Evolutionary conservation across 257 asterid genomes (phyloP).

Genomic region (Solanum sejunctum): DNA sequence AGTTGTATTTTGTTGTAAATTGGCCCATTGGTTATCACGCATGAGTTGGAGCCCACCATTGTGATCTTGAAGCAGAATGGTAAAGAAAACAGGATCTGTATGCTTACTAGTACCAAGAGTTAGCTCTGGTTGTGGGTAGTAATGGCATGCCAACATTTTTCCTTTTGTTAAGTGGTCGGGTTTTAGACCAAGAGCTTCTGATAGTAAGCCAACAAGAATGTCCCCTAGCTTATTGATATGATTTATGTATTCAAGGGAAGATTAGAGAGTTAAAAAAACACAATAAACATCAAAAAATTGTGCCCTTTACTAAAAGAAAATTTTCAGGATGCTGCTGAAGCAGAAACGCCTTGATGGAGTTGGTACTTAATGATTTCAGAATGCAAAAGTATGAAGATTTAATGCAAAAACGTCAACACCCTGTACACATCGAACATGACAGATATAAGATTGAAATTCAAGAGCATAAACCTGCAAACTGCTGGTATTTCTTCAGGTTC

Average conservation of each 20-base stretch:
- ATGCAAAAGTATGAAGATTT: too few species aligned
- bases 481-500: conserved; percentile 39
- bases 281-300: too few species aligned
- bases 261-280: too few species aligned
- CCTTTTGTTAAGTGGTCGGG: conserved; percentile 16
- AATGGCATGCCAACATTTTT: conserved; percentile 32
- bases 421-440: not conserved
- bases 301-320: too few species aligned
- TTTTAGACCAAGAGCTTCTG: conserved; percentile 71
- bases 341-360: too few species aligned
- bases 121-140: conserved; percentile 62
- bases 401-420: not conserved
- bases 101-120: conserved; percentile 54
- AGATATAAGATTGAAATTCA: not conserved
- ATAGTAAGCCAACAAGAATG: conserved; percentile 30
- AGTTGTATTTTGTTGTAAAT: too few species aligned
- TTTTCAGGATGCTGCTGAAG: not conserved
- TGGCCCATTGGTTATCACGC: conserved; percentile 33
- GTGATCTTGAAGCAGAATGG: conserved; percentile 54
- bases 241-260: conserved; percentile 14
- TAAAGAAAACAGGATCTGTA: conserved; percentile 48
- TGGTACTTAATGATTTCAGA: too few species aligned
- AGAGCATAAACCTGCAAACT: conserved; percentile 30
- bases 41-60: conserved; percentile 64
- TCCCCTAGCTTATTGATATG: conserved; percentile 27